Conservation (phyloP, 1,139 yeast genomes). For the Taphrina communis region DNA sequence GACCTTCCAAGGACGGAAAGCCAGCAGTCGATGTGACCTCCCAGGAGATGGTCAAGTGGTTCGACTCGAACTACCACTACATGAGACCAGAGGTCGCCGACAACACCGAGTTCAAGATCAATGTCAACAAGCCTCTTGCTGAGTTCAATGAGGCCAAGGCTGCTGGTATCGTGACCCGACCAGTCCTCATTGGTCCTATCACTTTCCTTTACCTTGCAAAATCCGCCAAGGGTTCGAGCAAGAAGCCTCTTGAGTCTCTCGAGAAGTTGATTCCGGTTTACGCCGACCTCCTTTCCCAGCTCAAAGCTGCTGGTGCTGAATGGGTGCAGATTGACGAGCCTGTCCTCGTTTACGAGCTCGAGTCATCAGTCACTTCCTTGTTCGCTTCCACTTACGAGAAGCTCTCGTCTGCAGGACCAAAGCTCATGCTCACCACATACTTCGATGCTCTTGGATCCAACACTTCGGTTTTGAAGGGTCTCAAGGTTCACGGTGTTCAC, state of each 20-base stretch:
- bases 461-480: constrained; percentile 81
- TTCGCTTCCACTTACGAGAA: constrained; percentile 83
- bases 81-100: constrained; percentile 99
- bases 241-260: constrained; percentile 86
- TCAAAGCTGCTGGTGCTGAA: constrained; percentile 92
- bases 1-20: constrained; percentile 96
- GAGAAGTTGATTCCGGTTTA: constrained; percentile 90
- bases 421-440: constrained; percentile 84
- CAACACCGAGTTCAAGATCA: constrained; percentile 93
- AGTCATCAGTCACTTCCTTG: constrained; percentile 79
- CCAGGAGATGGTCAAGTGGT: constrained; percentile 98
- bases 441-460: constrained; percentile 99
- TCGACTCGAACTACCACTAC: constrained; percentile 98
- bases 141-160: constrained; percentile 98
- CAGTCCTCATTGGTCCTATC: constrained; percentile 94
- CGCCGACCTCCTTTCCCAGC: constrained; percentile 82
- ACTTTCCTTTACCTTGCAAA: constrained; percentile 95
- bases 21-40: constrained; percentile 87
- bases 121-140: constrained; percentile 94
- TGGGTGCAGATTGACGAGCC: constrained; percentile 98
- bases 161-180: constrained; percentile 95
- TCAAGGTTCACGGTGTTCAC: constrained; percentile 96
- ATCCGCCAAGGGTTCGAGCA: constrained; percentile 88
- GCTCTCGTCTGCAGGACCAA: constrained; percentile 72
- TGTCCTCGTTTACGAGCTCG: constrained; percentile 89